A percentile compares a stretch with the other conserved stretches of the same genome.
Evolutionary conservation across 305 asterid species (phyloP).

Genomic region (Andrographis paniculata): DNA sequence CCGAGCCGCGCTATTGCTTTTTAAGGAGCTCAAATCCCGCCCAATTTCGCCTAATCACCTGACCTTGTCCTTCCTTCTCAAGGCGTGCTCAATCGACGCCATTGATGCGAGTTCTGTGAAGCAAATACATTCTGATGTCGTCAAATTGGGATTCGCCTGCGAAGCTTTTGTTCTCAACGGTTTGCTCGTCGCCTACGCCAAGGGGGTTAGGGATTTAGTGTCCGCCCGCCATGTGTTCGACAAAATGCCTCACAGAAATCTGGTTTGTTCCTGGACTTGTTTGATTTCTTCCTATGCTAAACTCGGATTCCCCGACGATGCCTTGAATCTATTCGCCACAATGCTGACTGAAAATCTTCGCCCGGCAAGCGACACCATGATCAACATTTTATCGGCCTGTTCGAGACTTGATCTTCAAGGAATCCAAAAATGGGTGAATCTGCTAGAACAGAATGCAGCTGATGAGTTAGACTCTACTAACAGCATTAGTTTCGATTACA

Average conservation of each 20-base stretch:
- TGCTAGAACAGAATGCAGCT: conserved; percentile 18
- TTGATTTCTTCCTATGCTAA: conserved; percentile 61
- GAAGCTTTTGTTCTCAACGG: conserved; percentile 48
- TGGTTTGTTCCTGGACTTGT: conserved; percentile 56
- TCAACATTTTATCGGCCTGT: conserved; percentile 63
- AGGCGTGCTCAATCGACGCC: conserved; percentile 36
- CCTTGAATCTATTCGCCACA: conserved; percentile 29
- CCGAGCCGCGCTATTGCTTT: conserved; percentile 20
- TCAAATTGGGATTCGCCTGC: conserved; percentile 36
- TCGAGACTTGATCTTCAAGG: conserved; percentile 29
- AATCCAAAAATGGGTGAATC: conserved; percentile 40
- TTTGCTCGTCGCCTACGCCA: conserved; percentile 42
- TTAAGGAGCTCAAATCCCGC: conserved; percentile 24
- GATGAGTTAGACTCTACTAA: neutral
- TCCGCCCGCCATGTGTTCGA: conserved; percentile 53
- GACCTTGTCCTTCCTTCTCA: conserved; percentile 60
- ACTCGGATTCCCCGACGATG: conserved; percentile 39
- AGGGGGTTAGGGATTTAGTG: conserved; percentile 31
- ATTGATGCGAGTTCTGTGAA: conserved; percentile 21
- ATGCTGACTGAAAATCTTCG: conserved; percentile 40
- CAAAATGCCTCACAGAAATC: conserved; percentile 46
- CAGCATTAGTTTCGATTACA: conserved; percentile 26
- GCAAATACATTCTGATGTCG: conserved; percentile 39
- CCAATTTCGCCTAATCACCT: conserved; percentile 39
- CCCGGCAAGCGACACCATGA: conserved; percentile 60